Conservation (phyloP, 2,329 filamentous ascomycete genomes). For the Colletotrichum orbiculare region DNA sequence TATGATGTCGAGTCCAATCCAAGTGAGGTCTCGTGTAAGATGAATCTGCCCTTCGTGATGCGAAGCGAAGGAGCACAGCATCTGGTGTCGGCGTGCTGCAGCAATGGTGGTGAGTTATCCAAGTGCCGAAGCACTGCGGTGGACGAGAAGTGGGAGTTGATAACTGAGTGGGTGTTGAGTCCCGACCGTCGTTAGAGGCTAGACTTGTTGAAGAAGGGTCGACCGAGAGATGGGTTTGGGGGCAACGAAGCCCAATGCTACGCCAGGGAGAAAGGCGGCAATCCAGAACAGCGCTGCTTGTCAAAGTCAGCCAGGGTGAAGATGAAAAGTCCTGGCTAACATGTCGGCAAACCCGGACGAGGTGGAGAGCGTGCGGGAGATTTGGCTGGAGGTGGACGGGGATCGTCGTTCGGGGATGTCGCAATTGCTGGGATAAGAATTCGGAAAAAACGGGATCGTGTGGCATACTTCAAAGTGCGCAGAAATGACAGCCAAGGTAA, state of each 20-base stretch:
- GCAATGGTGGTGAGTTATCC: no score
- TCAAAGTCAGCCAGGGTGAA: not conserved
- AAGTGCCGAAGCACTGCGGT: not conserved
- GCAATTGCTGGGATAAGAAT: not conserved
- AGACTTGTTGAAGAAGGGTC: conserved; percentile 19
- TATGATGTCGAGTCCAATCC: not conserved
- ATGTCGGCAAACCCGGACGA: conserved; percentile 16
- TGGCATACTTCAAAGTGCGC: no score
- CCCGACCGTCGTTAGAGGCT: conserved; percentile 13
- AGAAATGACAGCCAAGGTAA: no score
- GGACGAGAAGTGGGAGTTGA: not conserved
- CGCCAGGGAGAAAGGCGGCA: not conserved
- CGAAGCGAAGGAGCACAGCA: not conserved
- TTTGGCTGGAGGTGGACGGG: not conserved
- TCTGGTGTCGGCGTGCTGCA: no score
- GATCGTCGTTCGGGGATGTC: not conserved
- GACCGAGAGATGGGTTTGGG: conserved; percentile 5
- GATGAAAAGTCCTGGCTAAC: conserved; percentile 2
- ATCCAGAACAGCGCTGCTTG: no score
- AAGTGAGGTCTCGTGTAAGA: not conserved
- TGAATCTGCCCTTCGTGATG: not conserved
- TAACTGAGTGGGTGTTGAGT: not conserved
- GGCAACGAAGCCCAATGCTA: not conserved
- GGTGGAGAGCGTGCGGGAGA: not conserved
- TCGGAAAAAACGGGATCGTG: no score